Base-by-base conservation (phyloP, 2,329 filamentous ascomycete species). In the Trichophyton verrucosum region DNA sequence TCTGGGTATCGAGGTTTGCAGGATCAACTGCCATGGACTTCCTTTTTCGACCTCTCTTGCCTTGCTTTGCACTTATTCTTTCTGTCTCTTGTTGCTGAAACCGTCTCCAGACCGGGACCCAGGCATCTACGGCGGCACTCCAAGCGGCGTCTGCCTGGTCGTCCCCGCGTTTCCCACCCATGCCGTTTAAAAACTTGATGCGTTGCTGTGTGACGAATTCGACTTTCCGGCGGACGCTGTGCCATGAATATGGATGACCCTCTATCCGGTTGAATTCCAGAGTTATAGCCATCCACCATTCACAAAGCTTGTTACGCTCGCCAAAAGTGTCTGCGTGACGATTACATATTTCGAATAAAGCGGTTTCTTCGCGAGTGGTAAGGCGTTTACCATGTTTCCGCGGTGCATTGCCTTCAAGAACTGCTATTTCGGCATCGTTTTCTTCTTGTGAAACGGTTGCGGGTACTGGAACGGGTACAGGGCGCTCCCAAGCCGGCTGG, bases 141-240 rank as follows among this genome's bases (percentile, higher is more conserved):
- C 73, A 75, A 30, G 70, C 67, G n/a, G 70, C 71, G 61, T 74
- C 73, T 57, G 72, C 71, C 44, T 68, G 59, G 56, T 73, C 72
- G 42, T 71, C 67, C 47, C 60, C 63, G 58, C 67, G 65, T 51
- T 68, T 71, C 11, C 68, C 67, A 46, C 67, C 67, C 64, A 71
- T 67, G 1, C 74, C 73, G 7, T 72, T 69, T 0, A 75, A 67
- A 55, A 72, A 73, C 62, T 74, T 73, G 61, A 74, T 72, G 8
- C 74, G 70, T 63, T 74, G 73, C 55, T 74, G 74, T 20, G 74
- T 75, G 5, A 74, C 71, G 24, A 71, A 56, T 62, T 75, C 73
- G 17, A 76, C 74, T 62, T 74, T 75, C 30, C 74, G 69, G 15
- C 74, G 73, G 27, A 76, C 74, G 17, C 73, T 75, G 55, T 76